These are phyloP conservation scores for Mallotus repandus DNA, from an alignment of 441 rosid species.

Conservation along the genomic window DNA sequence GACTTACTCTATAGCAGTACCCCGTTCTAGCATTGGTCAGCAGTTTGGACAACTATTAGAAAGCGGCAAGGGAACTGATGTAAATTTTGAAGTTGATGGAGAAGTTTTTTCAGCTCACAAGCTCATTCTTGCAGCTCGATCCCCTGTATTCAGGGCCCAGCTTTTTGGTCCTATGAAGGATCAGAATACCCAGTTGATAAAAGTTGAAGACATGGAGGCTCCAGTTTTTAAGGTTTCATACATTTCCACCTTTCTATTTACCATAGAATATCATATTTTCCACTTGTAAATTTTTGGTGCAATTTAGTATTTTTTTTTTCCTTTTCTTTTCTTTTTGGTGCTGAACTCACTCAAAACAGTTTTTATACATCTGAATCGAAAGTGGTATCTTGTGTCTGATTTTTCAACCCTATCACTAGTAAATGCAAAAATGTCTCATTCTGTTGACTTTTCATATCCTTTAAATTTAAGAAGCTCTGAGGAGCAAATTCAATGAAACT, in stretches of 20 bases:
- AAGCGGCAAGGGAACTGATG: slow-evolving; percentile 75
- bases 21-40: slow-evolving; percentile 67
- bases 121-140: slow-evolving; percentile 88
- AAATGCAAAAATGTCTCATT: too few species aligned
- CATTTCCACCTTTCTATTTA: slow-evolving; percentile 8
- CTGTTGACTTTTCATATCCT: not conserved
- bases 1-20: slow-evolving; percentile 61
- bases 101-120: slow-evolving; percentile 82
- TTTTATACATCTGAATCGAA: not conserved
- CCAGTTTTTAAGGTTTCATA: slow-evolving; percentile 75
- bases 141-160: slow-evolving; percentile 96
- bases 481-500: not conserved
- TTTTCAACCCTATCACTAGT: too few species aligned
- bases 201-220: slow-evolving; percentile 83
- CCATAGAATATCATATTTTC: not conserved
- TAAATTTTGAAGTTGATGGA: slow-evolving; percentile 75
- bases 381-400: not conserved
- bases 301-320: not conserved
- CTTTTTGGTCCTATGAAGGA: slow-evolving; percentile 96
- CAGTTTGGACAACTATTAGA: slow-evolving; percentile 76
- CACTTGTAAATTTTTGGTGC: not conserved
- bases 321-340: not conserved
- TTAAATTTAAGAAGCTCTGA: not conserved
- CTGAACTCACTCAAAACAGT: not conserved
- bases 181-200: slow-evolving; percentile 55